Base-by-base conservation (phyloP, 192 early-diverging fungal genomes). In the Coemansia sp. region DNA sequence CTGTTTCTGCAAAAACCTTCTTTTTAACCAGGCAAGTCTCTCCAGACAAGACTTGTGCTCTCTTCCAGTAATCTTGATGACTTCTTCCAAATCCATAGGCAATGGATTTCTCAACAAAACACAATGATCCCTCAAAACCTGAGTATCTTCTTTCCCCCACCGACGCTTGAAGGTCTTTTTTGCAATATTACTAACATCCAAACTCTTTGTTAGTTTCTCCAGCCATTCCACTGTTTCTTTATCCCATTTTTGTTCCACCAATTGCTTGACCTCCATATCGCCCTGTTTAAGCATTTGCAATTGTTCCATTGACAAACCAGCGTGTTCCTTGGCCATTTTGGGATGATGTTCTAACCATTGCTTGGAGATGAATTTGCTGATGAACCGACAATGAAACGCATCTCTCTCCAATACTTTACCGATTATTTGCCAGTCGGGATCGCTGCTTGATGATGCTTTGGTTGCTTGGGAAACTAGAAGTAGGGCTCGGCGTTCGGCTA, bases 401-500 rank as follows among this genome's bases (percentile, higher is more conserved):
- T 65, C 53, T 20, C 74, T 68, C 20, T 59, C 7, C 0, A 76
- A 61, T 11, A 35, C 12, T 4, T 14, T 2, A n/a, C 35, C 65
- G 2, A 76, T 32, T 5, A 43, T 32, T 1, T 7, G 1, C 74
- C 74, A 76, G 43, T 71, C 60, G 17, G 74, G 74, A 4, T 58
- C 54, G 0, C 2, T 37, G 5, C 59, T 22, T 1, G 43, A 45
- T 38, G 45, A 17, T 0, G 58, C 58, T 12, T 9, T 18, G 3
- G 70, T 36, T 17, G 68, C 74, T 1, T 61, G 64, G 1, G 60
- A 37, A 37, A 71, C 71, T 7, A 64, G 35, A 33, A 71, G 61
- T 6, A 76, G 61, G 2, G 74, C 74, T 2, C 74, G 74, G 0
- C 69, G 65, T 33, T 76, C 74, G 14, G 65, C 54, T 17, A 76